phyloP scores from a whole-genome alignment of 208 protist species.

The Leishmania martiniquensis region DNA sequence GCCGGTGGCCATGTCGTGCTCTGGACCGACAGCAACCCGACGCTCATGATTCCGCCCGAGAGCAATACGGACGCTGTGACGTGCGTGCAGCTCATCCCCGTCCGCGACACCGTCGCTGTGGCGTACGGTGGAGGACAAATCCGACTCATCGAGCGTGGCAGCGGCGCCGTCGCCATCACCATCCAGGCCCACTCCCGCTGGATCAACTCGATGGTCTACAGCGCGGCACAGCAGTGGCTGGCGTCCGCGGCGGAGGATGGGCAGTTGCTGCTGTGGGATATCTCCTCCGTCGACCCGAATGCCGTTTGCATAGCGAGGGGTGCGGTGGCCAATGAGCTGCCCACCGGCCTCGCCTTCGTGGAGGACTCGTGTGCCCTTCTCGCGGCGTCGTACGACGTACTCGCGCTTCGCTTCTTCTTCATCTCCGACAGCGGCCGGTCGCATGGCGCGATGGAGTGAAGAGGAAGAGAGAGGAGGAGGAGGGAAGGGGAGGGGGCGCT shows the following conservation, averaged over 20 bases:
- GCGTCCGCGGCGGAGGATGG: slow-evolving; percentile 61
- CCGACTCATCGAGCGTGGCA: slow-evolving; percentile 32
- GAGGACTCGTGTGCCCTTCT: not conserved
- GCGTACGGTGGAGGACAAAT: slow-evolving; percentile 63
- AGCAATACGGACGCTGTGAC: slow-evolving; percentile 50
- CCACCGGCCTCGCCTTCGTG: slow-evolving; percentile 30
- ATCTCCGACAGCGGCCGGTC: not conserved
- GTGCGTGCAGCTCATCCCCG: slow-evolving; percentile 32
- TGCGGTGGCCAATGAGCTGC: slow-evolving; percentile 22
- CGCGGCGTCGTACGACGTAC: slow-evolving; percentile 23
- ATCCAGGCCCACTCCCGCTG: slow-evolving; percentile 72
- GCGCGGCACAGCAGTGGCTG: slow-evolving; percentile 21
- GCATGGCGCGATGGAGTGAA: not conserved
- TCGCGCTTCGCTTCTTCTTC: slow-evolving; percentile 8
- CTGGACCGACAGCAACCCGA: slow-evolving; percentile 38
- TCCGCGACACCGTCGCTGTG: slow-evolving; percentile 30
- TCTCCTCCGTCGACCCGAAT: not conserved
- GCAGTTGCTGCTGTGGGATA: slow-evolving; percentile 43
- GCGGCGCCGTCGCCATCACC: slow-evolving; percentile 30
- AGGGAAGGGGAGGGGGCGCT: no score
- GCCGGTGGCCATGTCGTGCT: slow-evolving; percentile 40
- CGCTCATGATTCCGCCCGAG: slow-evolving; percentile 18
- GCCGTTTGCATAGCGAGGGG: slow-evolving; percentile 14
- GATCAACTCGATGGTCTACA: slow-evolving; percentile 58
- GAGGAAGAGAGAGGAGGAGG: no score